These are phyloP conservation scores for Herpotrichia juniperi DNA, from an alignment of 2,329 filamentous ascomycete species.

Conservation along the genomic window DNA sequence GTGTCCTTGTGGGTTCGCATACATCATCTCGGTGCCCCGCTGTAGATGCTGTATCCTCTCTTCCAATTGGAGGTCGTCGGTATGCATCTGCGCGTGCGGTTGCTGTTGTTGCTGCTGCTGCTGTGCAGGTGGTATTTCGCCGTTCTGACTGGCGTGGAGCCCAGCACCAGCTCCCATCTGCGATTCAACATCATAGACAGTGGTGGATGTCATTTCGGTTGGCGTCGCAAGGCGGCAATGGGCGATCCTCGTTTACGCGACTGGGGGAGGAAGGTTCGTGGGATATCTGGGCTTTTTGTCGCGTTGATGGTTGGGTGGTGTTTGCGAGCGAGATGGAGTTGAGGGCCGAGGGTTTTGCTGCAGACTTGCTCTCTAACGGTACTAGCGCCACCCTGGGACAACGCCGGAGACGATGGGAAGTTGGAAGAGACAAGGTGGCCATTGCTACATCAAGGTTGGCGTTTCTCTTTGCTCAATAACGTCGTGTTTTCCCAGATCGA, in stretches of 20 bases:
- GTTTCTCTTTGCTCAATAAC: background rate
- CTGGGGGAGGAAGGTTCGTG: constrained; percentile 6
- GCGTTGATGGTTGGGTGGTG: constrained; percentile 28
- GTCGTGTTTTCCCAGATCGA: background rate
- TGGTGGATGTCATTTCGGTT: constrained; percentile 32
- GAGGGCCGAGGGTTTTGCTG: constrained; percentile 23
- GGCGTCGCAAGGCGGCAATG: constrained; percentile 22
- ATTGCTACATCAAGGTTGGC: background rate
- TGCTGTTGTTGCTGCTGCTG: constrained; percentile 25
- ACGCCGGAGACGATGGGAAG: background rate
- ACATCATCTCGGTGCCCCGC: constrained; percentile 38
- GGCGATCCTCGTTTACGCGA: constrained; percentile 15
- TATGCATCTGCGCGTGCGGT: constrained; percentile 26
- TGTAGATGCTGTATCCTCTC: constrained; percentile 44
- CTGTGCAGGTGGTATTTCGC: constrained; percentile 37
- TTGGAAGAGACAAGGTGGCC: background rate
- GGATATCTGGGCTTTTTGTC: constrained; percentile 10
- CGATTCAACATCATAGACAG: constrained; percentile 38
- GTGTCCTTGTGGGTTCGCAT: constrained; percentile 32
- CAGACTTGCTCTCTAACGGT: constrained; percentile 3
- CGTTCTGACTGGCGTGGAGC: constrained; percentile 44
- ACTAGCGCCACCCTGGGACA: constrained; percentile 9
- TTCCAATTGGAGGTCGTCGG: constrained; percentile 40
- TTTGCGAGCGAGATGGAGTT: constrained; percentile 23
- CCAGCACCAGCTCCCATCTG: constrained; percentile 39